A percentile compares a stretch with the other conserved stretches of the same genome.
Conservation (phyloP, 2,329 filamentous ascomycete species). For the Cadophora luteo-olivacea region DNA sequence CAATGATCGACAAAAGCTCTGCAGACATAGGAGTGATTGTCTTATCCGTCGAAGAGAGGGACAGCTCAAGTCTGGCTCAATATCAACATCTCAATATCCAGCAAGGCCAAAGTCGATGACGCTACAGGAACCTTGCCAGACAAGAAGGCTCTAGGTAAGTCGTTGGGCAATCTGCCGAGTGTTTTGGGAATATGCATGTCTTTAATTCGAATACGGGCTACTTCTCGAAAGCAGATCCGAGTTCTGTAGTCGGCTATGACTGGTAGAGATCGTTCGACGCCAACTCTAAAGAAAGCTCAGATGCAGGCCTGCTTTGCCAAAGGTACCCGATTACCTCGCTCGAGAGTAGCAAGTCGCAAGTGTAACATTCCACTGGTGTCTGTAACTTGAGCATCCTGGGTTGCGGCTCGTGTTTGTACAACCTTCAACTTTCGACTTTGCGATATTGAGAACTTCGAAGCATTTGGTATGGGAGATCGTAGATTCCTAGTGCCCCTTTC, state of each 20-base stretch:
- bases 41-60: conserved; percentile 38
- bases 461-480: conserved; percentile 8
- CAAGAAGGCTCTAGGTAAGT: conserved; percentile 18
- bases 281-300: conserved; percentile 23
- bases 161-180: conserved; percentile 2
- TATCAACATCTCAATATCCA: background rate
- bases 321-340: background rate
- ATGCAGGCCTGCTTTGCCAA: background rate
- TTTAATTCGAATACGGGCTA: conserved; percentile 18
- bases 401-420: background rate
- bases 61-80: conserved; percentile 26
- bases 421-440: background rate
- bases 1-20: conserved; percentile 27
- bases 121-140: conserved; percentile 38
- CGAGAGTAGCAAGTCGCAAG: background rate
- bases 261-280: conserved; percentile 20
- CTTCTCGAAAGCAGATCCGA: background rate
- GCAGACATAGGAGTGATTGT: conserved; percentile 36
- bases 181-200: conserved; percentile 19
- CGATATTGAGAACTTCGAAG: conserved; percentile 27
- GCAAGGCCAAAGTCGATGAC: conserved; percentile 36
- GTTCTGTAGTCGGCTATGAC: conserved; percentile 7
- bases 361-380: conserved; percentile 3
- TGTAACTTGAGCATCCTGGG: conserved; percentile 15
- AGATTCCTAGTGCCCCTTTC: background rate